Percentiles rank a stretch among this genome's conserved stretches.
These are phyloP conservation scores for Viridothelium virens DNA, from an alignment of 495 filamentous ascomycete species.

Conservation along the genomic window DNA sequence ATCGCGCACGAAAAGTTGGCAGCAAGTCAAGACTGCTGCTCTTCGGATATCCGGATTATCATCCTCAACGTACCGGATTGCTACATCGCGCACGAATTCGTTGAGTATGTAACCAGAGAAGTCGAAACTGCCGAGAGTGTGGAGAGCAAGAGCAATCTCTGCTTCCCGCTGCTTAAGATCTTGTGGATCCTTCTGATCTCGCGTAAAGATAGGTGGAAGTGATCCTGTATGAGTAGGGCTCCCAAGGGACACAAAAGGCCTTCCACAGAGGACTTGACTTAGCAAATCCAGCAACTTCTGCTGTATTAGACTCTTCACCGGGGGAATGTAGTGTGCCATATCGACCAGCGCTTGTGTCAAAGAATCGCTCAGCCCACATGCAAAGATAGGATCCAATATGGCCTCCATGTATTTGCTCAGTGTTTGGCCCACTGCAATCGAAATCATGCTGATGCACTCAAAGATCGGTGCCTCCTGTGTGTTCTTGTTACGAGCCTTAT, in stretches of 20 bases:
- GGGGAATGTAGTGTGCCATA: conserved; percentile 97
- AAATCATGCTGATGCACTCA: conserved; percentile 93
- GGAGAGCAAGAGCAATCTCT: conserved; percentile 84
- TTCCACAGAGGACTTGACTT: conserved; percentile 84
- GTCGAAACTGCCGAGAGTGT: conserved; percentile 92
- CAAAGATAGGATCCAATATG: conserved; percentile 90
- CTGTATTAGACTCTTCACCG: conserved; percentile 85
- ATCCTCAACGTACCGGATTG: conserved; percentile 94
- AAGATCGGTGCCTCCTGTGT: conserved; percentile 89
- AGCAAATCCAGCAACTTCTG: conserved; percentile 90
- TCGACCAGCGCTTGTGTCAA: conserved; percentile 92
- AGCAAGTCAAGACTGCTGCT: conserved; percentile 92
- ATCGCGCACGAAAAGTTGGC: conserved; percentile 90
- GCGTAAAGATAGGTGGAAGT: conserved; percentile 68
- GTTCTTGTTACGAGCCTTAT: conserved; percentile 69
- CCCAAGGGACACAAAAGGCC: conserved; percentile 83
- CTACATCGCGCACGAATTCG: conserved; percentile 96
- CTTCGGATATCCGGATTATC: conserved; percentile 90
- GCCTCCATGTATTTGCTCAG: conserved; percentile 98
- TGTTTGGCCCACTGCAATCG: conserved; percentile 88
- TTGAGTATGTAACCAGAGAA: conserved; percentile 89
- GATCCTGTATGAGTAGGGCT: conserved; percentile 65
- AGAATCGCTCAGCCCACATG: conserved; percentile 84
- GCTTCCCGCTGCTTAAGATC: conserved; percentile 67
- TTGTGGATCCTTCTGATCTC: conserved; percentile 72